A percentile compares a stretch with the other conserved stretches of the same genome.
Conservation (phyloP, 176 grass and related monocot genomes). For the Zizania latifolia region DNA sequence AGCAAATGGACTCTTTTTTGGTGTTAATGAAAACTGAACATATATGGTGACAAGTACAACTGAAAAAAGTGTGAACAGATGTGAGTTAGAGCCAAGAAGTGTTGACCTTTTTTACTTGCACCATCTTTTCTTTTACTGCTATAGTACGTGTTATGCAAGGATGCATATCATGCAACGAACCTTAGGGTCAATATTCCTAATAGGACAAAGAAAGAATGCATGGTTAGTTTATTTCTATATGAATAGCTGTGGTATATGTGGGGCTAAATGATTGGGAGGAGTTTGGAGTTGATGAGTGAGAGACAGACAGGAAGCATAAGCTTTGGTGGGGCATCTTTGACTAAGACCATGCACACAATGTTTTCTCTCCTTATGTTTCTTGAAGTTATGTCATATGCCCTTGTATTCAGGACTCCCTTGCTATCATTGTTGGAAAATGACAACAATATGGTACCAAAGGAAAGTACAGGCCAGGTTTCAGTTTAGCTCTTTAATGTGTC, state of each 20-base stretch:
- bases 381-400: conserved; percentile 27
- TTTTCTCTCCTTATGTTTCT: conserved; percentile 25
- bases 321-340: conserved; percentile 16
- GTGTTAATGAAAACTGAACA: not conserved
- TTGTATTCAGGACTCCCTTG: conserved; percentile 26
- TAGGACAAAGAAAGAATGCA: not conserved
- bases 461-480: not conserved
- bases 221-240: not conserved
- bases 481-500: not conserved
- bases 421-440: conserved; percentile 30
- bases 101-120: not conserved
- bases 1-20: not conserved
- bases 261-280: conserved; percentile 1
- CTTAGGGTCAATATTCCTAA: not conserved
- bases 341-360: conserved; percentile 15
- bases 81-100: too few relatives aligned
- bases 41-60: not conserved
- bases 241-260: not conserved
- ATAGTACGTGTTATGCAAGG: not conserved
- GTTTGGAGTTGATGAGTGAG: not conserved
- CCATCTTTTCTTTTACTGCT: not conserved
- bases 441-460: not conserved
- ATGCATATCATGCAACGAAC: not conserved
- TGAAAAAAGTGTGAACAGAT: not conserved
- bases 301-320: not conserved